Percentiles rank a stretch among this genome's conserved stretches.
Conservation (phyloP, 352 stramenopile species). For the Ochromonadaceae sp. region DNA sequence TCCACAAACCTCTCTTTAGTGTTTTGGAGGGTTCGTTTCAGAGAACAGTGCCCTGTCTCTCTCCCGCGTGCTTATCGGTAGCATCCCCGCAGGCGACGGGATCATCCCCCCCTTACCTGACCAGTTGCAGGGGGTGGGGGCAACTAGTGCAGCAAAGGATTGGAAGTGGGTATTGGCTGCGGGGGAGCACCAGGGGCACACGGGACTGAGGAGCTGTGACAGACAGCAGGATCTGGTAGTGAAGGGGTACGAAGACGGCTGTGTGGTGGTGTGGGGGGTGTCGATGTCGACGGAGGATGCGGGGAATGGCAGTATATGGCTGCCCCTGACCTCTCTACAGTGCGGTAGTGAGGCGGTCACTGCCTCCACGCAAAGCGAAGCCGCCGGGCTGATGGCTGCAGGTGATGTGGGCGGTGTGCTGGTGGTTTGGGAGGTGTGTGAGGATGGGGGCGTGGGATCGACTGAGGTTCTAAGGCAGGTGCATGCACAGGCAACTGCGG, state of each 20-base stretch:
- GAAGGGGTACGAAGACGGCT: neutral
- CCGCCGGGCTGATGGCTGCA: too few species aligned
- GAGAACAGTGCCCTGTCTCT: too few species aligned
- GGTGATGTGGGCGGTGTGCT: neutral
- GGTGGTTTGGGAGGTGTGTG: neutral
- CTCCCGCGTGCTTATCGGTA: too few species aligned
- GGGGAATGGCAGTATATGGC: neutral
- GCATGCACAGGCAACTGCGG: too few species aligned
- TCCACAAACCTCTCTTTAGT: too few species aligned
- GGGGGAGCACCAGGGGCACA: neutral
- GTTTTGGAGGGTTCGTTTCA: too few species aligned
- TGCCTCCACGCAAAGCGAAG: too few species aligned
- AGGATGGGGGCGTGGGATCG: too few species aligned
- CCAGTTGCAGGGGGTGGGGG: neutral
- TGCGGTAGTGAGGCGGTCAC: neutral
- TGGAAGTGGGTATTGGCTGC: constrained; percentile 3
- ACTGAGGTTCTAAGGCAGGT: too few species aligned
- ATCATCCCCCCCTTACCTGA: too few species aligned
- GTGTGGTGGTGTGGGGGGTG: constrained; percentile 1
- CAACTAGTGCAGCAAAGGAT: neutral
- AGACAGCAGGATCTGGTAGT: neutral
- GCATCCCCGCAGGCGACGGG: too few species aligned
- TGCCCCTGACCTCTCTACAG: neutral
- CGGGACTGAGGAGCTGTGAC: neutral
- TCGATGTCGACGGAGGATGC: neutral